phyloP scores from a whole-genome alignment of 2,329 filamentous ascomycete species.

The Fusarium musae region DNA sequence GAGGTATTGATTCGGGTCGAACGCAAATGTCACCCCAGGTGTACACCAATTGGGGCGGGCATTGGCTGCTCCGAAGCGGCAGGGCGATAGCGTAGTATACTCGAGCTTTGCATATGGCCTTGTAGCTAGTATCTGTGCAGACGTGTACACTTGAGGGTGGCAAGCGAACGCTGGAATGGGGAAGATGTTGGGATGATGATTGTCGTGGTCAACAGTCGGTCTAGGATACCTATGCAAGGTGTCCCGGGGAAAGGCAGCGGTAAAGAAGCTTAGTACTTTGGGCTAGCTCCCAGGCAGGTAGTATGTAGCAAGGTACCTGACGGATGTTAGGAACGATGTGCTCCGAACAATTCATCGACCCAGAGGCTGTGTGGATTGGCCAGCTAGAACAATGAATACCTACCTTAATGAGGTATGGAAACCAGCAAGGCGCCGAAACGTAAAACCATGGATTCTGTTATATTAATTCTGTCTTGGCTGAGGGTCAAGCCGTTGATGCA shows the following conservation, averaged over 20 bases:
- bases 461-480: conserved; percentile 6
- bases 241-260: conserved; percentile 26
- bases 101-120: conserved; percentile 31
- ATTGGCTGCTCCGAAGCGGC: conserved; percentile 31
- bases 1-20: conserved; percentile 27
- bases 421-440: neutral
- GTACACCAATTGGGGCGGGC: conserved; percentile 38
- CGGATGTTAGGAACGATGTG: conserved; percentile 13
- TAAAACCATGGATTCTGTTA: conserved; percentile 8
- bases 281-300: neutral
- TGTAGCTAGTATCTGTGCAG: conserved; percentile 26
- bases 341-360: conserved; percentile 9
- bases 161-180: conserved; percentile 32
- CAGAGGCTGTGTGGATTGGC: conserved; percentile 28
- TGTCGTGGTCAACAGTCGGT: conserved; percentile 34
- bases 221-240: conserved; percentile 34
- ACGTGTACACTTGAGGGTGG: conserved; percentile 36
- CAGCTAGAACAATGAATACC: conserved; percentile 1
- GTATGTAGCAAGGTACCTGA: neutral
- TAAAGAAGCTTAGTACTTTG: conserved; percentile 9
- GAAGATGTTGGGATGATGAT: conserved; percentile 37
- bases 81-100: conserved; percentile 17
- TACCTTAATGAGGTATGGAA: neutral
- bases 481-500: conserved; percentile 18
- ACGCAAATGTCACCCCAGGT: conserved; percentile 30